Conservation (phyloP, 345 rosid genomes). For the Firmiana major region DNA sequence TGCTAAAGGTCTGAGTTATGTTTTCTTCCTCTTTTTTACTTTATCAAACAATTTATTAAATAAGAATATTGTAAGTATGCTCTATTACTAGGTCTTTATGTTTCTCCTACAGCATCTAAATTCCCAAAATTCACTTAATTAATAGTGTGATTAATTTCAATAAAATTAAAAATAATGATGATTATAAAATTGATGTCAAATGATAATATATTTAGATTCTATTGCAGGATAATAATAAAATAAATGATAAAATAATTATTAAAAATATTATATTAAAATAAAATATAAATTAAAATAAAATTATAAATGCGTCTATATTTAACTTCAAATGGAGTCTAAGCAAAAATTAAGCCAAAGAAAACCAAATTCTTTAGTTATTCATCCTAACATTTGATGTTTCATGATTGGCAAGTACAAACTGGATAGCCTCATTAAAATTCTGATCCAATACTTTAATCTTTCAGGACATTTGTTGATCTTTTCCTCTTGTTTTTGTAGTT, state of each 20-base stretch:
- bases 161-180: no score
- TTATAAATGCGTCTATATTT: no score
- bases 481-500: no score
- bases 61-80: conserved; percentile 9
- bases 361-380: neutral
- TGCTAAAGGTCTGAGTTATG: neutral
- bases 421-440: neutral
- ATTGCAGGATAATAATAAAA: no score
- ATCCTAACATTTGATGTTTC: neutral
- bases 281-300: no score
- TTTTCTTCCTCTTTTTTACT: neutral
- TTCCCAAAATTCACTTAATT: neutral
- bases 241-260: no score
- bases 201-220: no score
- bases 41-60: neutral
- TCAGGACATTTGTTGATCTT: neutral
- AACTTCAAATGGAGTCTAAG: no score
- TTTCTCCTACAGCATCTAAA: neutral
- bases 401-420: neutral
- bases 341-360: neutral
- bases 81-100: neutral
- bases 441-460: neutral
- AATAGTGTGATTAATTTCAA: no score
- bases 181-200: no score
- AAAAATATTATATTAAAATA: no score